Evolutionary conservation across 2,329 filamentous ascomycete genomes (phyloP), one percentile per base, ranked within the genome.

Genomic region (Tolypocladium inflatum): DNA sequence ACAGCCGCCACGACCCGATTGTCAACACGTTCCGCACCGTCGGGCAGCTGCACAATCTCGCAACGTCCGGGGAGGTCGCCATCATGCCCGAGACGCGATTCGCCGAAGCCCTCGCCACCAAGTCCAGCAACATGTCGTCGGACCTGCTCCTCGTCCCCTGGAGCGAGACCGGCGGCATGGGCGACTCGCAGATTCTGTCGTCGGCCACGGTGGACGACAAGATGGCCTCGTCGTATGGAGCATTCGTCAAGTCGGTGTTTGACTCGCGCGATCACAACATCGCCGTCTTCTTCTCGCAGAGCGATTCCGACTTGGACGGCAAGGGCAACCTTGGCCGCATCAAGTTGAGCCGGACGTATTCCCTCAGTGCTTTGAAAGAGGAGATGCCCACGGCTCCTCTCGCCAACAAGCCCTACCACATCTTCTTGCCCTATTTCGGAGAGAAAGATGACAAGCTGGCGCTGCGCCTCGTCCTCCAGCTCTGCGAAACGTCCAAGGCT

Each of bases 21-120:
- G 85, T 97, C 57, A 96, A 96, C 68, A 89, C 90, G 0, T 97
- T 97, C 80, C 85, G 89, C 54, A 90, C 91, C 0, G 92, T 97
- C 64, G 91, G 90, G 1, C 88, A 89, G 62, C 83, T 96, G 45
- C 86, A 94, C 68, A 90, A 92, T 62, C 80, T 97, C 1, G 85
- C 90, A 0, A 87, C 93, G 19, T 90, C 90, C 4, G 91, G 91
- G 4, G 88, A 87, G 59, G 87, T 96, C 1, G 85, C 89, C 0
- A 84, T 96, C 54, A 85, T 92, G 1, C 90, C 91, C 0, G 86
- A 91, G 57, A 78, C 82, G 13, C 87, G 86, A 0, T 97, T 91
- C 67, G 86, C 91, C 0, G 89, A 93, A 58, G 90, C 89, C 0
- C 77, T 97, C 10, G 78, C 84, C 41, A 81, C 79, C 33, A 87